phyloP scores from a whole-genome alignment of 345 rosid species.

The Eucalyptus erythrocorys region DNA sequence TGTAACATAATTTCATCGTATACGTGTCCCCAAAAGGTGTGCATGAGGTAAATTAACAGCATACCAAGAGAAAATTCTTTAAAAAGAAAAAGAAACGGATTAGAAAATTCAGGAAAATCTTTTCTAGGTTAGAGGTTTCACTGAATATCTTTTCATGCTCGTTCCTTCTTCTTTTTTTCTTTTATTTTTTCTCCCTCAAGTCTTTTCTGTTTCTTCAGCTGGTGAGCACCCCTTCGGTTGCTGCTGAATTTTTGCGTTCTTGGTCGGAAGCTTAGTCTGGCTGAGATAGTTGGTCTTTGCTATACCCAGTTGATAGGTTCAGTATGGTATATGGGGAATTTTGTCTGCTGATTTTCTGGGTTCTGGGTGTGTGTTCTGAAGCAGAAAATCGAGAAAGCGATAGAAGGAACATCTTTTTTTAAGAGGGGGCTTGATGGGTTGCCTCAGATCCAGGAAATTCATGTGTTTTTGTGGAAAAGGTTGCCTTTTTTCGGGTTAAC shows the following conservation, averaged over 20 bases:
- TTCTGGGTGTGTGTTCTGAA: not conserved
- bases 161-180: not conserved
- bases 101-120: not conserved
- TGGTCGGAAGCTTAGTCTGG: not conserved
- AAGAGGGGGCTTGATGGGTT: slow-evolving; percentile 22
- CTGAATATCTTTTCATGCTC: not conserved
- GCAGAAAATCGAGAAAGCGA: not conserved
- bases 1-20: slow-evolving; percentile 18
- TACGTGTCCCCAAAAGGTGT: slow-evolving; percentile 29
- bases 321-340: not conserved
- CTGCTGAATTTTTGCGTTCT: not conserved
- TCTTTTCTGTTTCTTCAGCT: slow-evolving; percentile 11
- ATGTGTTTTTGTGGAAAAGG: slow-evolving; percentile 13
- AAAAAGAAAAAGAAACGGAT: not conserved
- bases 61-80: not conserved
- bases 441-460: slow-evolving; percentile 44
- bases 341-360: not conserved
- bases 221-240: slow-evolving; percentile 4
- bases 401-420: slow-evolving; percentile 2
- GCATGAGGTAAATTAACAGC: not conserved
- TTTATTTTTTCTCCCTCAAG: not conserved
- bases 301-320: not conserved
- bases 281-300: not conserved
- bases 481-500: slow-evolving; percentile 16
- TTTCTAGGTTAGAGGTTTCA: not conserved